phyloP scores from a whole-genome alignment of 2,329 filamentous ascomycete species.

The Tolypocladium paradoxum region DNA sequence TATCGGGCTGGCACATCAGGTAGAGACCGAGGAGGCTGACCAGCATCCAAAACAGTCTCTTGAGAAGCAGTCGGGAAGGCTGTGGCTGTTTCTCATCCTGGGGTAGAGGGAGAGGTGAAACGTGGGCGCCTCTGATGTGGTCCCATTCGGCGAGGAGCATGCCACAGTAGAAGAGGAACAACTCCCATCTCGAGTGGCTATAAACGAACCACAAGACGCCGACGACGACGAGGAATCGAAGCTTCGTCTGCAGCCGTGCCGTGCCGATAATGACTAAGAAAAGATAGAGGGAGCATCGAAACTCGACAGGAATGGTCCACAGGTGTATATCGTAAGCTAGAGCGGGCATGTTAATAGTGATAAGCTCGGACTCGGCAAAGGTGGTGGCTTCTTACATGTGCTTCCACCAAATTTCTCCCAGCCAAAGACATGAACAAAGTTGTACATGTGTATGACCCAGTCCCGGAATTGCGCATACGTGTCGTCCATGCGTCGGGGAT shows the following conservation, averaged over 20 bases:
- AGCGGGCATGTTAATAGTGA: constrained; percentile 12
- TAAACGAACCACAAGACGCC: constrained; percentile 33
- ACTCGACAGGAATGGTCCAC: constrained; percentile 54
- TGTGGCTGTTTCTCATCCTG: constrained; percentile 8
- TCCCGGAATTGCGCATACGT: constrained; percentile 29
- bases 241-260: constrained; percentile 29
- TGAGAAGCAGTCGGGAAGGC: constrained; percentile 2
- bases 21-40: constrained; percentile 41
- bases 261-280: constrained; percentile 42
- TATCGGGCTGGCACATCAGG: constrained; percentile 30
- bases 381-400: constrained; percentile 22
- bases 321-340: constrained; percentile 44
- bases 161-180: constrained; percentile 43
- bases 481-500: constrained; percentile 28
- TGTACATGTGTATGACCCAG: constrained; percentile 37
- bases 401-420: constrained; percentile 38
- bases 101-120: constrained; percentile 16
- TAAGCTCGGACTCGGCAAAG: neutral
- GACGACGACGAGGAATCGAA: constrained; percentile 32
- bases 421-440: constrained; percentile 39
- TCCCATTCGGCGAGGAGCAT: constrained; percentile 46
- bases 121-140: constrained; percentile 35
- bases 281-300: constrained; percentile 45
- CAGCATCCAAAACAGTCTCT: constrained; percentile 23
- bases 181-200: constrained; percentile 40